Base-by-base conservation (phyloP, 306 rosid species). In the Inga leiocalycina region DNA sequence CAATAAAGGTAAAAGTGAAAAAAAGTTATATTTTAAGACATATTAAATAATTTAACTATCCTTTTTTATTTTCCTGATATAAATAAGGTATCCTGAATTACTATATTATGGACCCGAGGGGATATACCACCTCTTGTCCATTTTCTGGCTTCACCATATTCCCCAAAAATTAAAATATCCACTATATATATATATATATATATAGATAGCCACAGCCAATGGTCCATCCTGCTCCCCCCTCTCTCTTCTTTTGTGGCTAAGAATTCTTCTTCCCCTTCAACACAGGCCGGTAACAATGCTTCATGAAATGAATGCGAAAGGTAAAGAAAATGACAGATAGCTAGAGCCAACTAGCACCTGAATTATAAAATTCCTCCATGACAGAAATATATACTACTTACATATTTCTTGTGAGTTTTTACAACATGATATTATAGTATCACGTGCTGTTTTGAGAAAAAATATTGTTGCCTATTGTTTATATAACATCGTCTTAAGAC, bases 271-370 rank as follows among this genome's bases (percentile, higher is more conserved):
- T 34, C 37, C 12, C 71, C 61, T 6, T 57, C n/a, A 57, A 30
- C 59, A 49, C 16, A 13, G 2, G 22, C 43, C 64, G 16, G 59
- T 56, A 35, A 37, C 1, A 44, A 44, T 57, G 57, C 44, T 39
- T 8, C 84, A 79, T 70, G 86, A 85, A 73, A 39, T 78, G 75
- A 79, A 57, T 76, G 77, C 34, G 39, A 74, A 81, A 78, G 87
- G 54, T 52, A 61, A 14, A 43, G 56, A 62, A 35, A 67, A 65
- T 32, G 71, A 65, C 44, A 32, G 43, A 16, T 65, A 22, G 14
- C 32, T 59, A 64, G 22, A 22, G 71, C 41, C 14, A 65, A 65
- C 43, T 30, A 13, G 20, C 15, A 30, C 17, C 70, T 64, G 20
- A 64, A 12, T 64, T 30, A 12, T 27, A 30, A 27, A 62, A 62